phyloP scores from a whole-genome alignment of 2,329 filamentous ascomycete genomes.

The Monilinia fructigena region DNA sequence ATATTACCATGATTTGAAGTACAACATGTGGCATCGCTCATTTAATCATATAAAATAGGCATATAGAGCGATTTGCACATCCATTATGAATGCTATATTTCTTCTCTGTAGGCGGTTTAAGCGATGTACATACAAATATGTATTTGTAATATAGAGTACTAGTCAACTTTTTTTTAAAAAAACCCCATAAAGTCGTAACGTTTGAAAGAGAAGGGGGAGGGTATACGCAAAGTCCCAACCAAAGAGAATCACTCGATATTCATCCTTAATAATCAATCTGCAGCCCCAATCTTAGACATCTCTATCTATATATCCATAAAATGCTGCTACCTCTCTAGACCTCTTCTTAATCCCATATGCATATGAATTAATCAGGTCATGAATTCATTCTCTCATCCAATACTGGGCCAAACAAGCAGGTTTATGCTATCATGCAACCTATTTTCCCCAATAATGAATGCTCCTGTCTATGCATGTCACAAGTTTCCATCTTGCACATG shows the following conservation, averaged over 20 bases:
- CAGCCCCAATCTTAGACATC: constrained; percentile 21
- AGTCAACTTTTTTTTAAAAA: background rate
- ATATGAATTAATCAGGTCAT: constrained; percentile 17
- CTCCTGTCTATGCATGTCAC: background rate
- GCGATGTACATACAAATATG: constrained; percentile 6
- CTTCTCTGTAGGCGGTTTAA: background rate
- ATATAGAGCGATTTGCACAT: background rate
- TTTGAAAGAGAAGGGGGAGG: constrained; percentile 14
- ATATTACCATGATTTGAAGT: no score
- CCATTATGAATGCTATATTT: background rate
- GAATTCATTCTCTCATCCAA: constrained; percentile 18
- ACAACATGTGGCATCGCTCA: no score
- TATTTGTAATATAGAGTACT: constrained; percentile 7
- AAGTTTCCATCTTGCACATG: background rate
- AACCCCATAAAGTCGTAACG: constrained; percentile 5
- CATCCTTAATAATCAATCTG: constrained; percentile 21
- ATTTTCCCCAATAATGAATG: background rate
- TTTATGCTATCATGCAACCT: constrained; percentile 8
- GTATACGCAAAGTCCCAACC: constrained; percentile 19
- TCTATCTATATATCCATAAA: constrained; percentile 24
- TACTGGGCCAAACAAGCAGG: constrained; percentile 9
- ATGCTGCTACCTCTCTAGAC: constrained; percentile 6
- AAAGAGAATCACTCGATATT: constrained; percentile 20
- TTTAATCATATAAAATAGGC: background rate
- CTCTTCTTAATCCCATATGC: background rate